Conservation (phyloP, 148 eudicot species). For the Rhododendron simsii region DNA sequence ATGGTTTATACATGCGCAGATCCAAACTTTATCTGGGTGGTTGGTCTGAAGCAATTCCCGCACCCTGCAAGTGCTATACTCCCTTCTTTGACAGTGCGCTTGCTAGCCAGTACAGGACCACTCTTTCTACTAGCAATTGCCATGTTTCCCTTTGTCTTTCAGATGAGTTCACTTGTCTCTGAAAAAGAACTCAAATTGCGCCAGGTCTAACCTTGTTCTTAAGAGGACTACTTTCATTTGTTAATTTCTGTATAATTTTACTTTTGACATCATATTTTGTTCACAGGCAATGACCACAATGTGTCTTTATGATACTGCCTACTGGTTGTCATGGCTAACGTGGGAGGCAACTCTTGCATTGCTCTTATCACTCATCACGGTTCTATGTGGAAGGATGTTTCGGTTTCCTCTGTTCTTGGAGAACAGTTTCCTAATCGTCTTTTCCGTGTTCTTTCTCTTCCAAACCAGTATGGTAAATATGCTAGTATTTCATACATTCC, state of each 20-base stretch:
- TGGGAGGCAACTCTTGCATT: slow-evolving; percentile 54
- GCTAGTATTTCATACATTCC: not conserved
- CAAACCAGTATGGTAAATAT: slow-evolving; percentile 67
- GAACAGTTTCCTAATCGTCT: slow-evolving; percentile 62
- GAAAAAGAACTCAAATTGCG: slow-evolving; percentile 85
- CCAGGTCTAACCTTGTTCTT: slow-evolving; percentile 41
- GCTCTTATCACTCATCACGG: slow-evolving; percentile 50
- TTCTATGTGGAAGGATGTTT: slow-evolving; percentile 73
- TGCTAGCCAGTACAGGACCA: slow-evolving; percentile 32
- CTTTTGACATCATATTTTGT: not conserved
- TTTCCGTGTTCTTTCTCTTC: slow-evolving; percentile 69
- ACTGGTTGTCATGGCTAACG: slow-evolving; percentile 83
- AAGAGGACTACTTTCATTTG: not conserved
- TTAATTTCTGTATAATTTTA: not conserved
- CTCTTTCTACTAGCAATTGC: slow-evolving; percentile 62
- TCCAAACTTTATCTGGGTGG: slow-evolving; percentile 63
- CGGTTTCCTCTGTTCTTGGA: slow-evolving; percentile 62
- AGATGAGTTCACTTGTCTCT: slow-evolving; percentile 54
- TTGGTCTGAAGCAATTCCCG: slow-evolving; percentile 66
- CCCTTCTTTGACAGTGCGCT: not conserved
- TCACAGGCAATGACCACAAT: slow-evolving; percentile 83
- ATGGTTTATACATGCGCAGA: slow-evolving; percentile 27
- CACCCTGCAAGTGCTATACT: slow-evolving; percentile 31
- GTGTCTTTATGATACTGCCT: slow-evolving; percentile 96
- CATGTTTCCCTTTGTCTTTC: slow-evolving; percentile 72